Base-by-base conservation (phyloP, 1,284 basidiomycete genomes). In the Tremellales sp. region DNA sequence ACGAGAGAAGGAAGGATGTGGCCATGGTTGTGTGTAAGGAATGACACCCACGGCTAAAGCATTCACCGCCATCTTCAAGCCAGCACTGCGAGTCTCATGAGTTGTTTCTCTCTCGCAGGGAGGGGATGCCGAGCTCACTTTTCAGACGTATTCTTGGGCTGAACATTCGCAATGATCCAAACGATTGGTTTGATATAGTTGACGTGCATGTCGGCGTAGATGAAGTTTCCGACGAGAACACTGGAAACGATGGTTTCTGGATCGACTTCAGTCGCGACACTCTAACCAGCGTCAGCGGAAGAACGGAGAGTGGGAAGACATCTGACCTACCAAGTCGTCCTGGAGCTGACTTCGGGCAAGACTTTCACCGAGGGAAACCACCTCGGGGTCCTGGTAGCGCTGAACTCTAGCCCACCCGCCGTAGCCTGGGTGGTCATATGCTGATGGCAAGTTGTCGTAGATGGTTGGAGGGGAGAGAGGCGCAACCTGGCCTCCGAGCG, bases 161-260 rank as follows among this genome's bases (percentile, higher is more conserved):
- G 57, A n/a, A 51, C 47, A 25, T 66, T 54, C 1, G 66, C 66
- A 28, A 70, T 61, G 22, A 63, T 58, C 60, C 63, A 66, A 1
- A 70, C 63, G 3, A 67, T 56, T 0, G 65, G 57, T 21, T 56
- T 37, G 14, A 65, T 59, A 27, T 55, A 52, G 2, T 45, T 44
- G 21, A 37, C 40, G 14, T 47, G 51, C 53, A 64, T 57, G 19
- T 60, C 48, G 39, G 37, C 33, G 40, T 51, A 60, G 44, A 53
- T 50, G 52, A 55, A 62, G n/a, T 50, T 51, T 16, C 58, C 60
- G 26, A 54, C 45, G 13, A 62, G 41, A 18, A 62, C 39, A n/a
- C 48, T 52, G n/a, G 53, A 26, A 24, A 56, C 53, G 21, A 50
- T n/a, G n/a, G n/a, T n/a, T n/a, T n/a, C n/a, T n/a, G n/a, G n/a